Conservation (phyloP, 495 filamentous ascomycete species). For the Penicilliopsis zonata region DNA sequence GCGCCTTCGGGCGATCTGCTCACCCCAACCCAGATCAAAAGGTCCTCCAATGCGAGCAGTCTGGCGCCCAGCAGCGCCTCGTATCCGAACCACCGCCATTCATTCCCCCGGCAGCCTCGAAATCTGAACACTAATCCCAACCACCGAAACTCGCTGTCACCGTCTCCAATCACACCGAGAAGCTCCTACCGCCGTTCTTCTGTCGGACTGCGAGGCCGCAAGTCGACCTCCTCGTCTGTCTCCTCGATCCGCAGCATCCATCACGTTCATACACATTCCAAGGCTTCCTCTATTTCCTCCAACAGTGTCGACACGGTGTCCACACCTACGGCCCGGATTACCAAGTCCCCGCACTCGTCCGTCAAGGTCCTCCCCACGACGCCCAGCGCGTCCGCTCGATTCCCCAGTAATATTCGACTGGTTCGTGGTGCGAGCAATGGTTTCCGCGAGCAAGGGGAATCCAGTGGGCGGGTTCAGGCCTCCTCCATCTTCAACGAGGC, state of each 20-base stretch:
- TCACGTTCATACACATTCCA: slow-evolving; percentile 76
- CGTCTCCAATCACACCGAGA: slow-evolving; percentile 77
- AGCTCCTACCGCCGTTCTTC: slow-evolving; percentile 68
- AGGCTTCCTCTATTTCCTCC: slow-evolving; percentile 87
- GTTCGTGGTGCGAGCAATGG: slow-evolving; percentile 45
- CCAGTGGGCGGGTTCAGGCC: slow-evolving; percentile 15
- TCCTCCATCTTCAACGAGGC: slow-evolving; percentile 29
- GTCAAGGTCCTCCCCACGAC: slow-evolving; percentile 92
- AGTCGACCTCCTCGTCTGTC: slow-evolving; percentile 92
- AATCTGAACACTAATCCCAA: slow-evolving; percentile 39
- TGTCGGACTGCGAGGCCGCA: slow-evolving; percentile 73
- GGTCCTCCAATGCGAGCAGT: slow-evolving; percentile 32
- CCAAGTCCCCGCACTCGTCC: slow-evolving; percentile 72
- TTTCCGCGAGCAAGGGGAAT: slow-evolving; percentile 16
- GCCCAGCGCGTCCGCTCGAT: slow-evolving; percentile 56
- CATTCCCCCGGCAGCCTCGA: slow-evolving; percentile 37
- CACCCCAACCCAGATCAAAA: slow-evolving; percentile 32
- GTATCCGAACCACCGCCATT: slow-evolving; percentile 32
- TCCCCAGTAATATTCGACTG: slow-evolving; percentile 80
- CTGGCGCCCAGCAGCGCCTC: slow-evolving; percentile 34
- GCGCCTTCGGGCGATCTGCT: slow-evolving; percentile 15
- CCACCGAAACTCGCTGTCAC: slow-evolving; percentile 76
- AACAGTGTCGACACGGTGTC: slow-evolving; percentile 57
- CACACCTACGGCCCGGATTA: slow-evolving; percentile 50
- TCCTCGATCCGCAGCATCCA: slow-evolving; percentile 89